Evolutionary conservation across 192 early-diverging fungal species (phyloP).

Genomic region (Podila minutissima): DNA sequence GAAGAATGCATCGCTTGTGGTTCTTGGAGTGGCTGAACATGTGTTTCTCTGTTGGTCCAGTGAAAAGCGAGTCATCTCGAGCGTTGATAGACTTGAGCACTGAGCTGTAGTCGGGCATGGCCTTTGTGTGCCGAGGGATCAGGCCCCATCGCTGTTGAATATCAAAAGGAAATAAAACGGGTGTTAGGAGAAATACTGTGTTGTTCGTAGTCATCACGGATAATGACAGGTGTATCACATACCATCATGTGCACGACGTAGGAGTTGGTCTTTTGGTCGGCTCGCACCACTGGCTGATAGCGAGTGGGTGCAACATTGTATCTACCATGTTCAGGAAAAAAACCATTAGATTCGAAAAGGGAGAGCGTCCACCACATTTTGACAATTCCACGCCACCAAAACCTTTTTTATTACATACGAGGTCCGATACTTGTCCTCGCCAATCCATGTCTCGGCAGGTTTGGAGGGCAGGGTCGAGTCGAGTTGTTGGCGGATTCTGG

Average conservation of each 20-base stretch:
- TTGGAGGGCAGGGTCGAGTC: slow-evolving; percentile 29
- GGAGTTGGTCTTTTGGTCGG: slow-evolving; percentile 17
- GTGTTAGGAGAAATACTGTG: no score
- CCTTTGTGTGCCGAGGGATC: slow-evolving; percentile 57
- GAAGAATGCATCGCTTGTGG: slow-evolving; percentile 60
- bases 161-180: no score
- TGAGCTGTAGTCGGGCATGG: slow-evolving; percentile 47
- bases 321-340: slow-evolving; percentile 20
- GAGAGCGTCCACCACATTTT: not conserved
- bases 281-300: slow-evolving; percentile 54
- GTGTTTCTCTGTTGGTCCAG: slow-evolving; percentile 45
- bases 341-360: not conserved
- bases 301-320: slow-evolving; percentile 62
- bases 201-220: no score
- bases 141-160: slow-evolving; percentile 59
- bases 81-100: slow-evolving; percentile 61
- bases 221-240: not conserved
- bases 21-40: slow-evolving; percentile 63
- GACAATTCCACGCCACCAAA: not conserved
- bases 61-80: slow-evolving; percentile 59
- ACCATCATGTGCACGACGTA: slow-evolving; percentile 60
- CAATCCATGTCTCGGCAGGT: slow-evolving; percentile 40
- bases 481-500: slow-evolving; percentile 34
- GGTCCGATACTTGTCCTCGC: slow-evolving; percentile 41
- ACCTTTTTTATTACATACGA: slow-evolving; percentile 16